Conservation (phyloP, 768 basidiomycete genomes). For the Agaricus bisporus region DNA sequence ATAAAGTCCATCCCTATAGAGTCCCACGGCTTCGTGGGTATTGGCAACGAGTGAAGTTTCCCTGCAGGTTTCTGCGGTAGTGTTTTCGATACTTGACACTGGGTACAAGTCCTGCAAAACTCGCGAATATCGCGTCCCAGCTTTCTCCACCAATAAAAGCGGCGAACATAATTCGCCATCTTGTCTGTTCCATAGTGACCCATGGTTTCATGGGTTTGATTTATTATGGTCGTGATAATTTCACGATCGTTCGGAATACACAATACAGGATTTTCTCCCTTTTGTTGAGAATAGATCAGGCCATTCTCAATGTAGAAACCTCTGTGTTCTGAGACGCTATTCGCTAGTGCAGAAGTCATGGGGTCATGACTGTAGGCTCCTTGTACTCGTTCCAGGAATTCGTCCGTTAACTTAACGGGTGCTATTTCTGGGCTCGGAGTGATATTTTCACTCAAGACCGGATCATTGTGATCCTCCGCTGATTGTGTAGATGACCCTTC, state of each 20-base stretch:
- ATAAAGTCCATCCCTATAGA: slow-evolving; percentile 36
- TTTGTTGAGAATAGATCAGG: slow-evolving; percentile 5
- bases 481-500: neutral
- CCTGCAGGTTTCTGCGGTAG: slow-evolving; percentile 17
- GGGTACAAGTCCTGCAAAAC: slow-evolving; percentile 19
- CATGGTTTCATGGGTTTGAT: slow-evolving; percentile 21
- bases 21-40: slow-evolving; percentile 26
- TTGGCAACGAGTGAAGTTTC: slow-evolving; percentile 22
- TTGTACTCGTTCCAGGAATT: too few species aligned
- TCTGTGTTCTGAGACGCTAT: neutral
- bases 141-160: slow-evolving; percentile 29
- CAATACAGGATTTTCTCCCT: slow-evolving; percentile 6
- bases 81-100: slow-evolving; percentile 19
- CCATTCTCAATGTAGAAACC: slow-evolving; percentile 6
- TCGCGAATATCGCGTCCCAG: slow-evolving; percentile 15
- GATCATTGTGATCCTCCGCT: too few species aligned
- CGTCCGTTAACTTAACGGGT: too few species aligned
- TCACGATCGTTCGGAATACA: slow-evolving; percentile 16
- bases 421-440: too few species aligned
- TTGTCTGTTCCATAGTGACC: slow-evolving; percentile 25
- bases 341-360: too few species aligned
- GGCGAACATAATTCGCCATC: slow-evolving; percentile 23
- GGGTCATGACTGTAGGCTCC: too few species aligned
- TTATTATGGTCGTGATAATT: slow-evolving; percentile 12
- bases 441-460: too few species aligned